Evolutionary conservation across 2,329 filamentous ascomycete genomes (phyloP).

Genomic region (Penicillium thymicola): DNA sequence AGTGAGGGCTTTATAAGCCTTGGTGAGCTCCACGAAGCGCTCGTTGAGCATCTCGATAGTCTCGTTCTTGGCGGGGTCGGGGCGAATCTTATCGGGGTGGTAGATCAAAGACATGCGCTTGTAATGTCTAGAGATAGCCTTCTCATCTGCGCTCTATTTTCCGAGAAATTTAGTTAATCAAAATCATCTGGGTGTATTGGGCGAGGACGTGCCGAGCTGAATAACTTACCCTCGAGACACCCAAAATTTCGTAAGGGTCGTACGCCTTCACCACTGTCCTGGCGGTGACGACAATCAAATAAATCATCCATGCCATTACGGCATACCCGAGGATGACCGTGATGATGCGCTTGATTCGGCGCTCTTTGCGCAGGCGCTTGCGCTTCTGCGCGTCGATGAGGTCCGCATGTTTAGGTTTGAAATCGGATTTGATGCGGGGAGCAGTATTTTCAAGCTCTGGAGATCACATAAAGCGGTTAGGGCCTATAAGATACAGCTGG

Average conservation of each 20-base stretch:
- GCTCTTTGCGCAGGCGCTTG: slow-evolving; percentile 85
- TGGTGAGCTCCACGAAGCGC: slow-evolving; percentile 89
- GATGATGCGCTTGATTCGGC: slow-evolving; percentile 78
- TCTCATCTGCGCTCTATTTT: slow-evolving; percentile 71
- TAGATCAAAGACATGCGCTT: slow-evolving; percentile 78
- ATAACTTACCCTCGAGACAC: slow-evolving; percentile 68
- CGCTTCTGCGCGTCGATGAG: slow-evolving; percentile 78
- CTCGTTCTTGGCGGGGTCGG: slow-evolving; percentile 82
- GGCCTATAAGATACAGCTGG: too few species aligned
- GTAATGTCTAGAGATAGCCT: slow-evolving; percentile 88
- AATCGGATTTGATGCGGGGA: slow-evolving; percentile 76
- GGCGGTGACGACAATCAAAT: slow-evolving; percentile 79
- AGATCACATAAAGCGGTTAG: slow-evolving; percentile 3
- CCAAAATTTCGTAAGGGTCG: slow-evolving; percentile 95
- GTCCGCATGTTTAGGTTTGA: slow-evolving; percentile 76
- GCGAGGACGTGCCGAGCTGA: not conserved
- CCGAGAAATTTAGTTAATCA: not conserved
- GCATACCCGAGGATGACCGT: slow-evolving; percentile 75
- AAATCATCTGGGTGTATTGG: not conserved
- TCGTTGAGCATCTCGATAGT: slow-evolving; percentile 81
- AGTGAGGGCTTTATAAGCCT: slow-evolving; percentile 96
- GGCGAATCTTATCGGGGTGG: slow-evolving; percentile 89
- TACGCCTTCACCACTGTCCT: slow-evolving; percentile 73
- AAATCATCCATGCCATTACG: slow-evolving; percentile 84
- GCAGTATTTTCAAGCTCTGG: slow-evolving; percentile 73